Evolutionary conservation across 345 rosid species (phyloP).

Genomic region (Eucalyptus pumila): DNA sequence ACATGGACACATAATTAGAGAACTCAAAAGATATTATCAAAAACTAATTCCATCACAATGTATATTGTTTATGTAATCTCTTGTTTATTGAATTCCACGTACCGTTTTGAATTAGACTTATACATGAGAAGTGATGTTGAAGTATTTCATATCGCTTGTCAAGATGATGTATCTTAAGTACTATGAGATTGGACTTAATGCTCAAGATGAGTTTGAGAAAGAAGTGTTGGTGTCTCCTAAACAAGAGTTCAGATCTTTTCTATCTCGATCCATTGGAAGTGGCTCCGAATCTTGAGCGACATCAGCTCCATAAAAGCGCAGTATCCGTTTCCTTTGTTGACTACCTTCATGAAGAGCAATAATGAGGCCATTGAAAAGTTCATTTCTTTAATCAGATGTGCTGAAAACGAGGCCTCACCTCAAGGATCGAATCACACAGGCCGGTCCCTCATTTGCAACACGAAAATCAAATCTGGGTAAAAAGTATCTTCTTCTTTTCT

Average conservation of each 20-base stretch:
- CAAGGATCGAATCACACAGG: background rate
- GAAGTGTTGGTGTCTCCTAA: background rate
- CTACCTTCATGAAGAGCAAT: background rate
- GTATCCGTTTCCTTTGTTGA: background rate
- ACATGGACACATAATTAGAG: background rate
- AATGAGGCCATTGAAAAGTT: too few species aligned
- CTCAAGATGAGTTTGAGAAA: background rate
- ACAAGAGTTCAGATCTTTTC: background rate
- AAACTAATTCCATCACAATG: fast-evolving
- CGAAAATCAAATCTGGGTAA: background rate
- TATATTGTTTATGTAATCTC: fast-evolving
- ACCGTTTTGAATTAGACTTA: background rate
- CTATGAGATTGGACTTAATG: background rate
- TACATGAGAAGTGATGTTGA: background rate
- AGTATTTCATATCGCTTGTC: fast-evolving
- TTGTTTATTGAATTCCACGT: fast-evolving
- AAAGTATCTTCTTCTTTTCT: background rate
- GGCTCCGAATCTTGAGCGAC: background rate
- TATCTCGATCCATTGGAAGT: background rate
- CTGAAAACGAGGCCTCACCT: background rate
- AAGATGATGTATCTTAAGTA: too few species aligned
- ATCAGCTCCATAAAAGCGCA: background rate
- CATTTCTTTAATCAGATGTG: background rate
- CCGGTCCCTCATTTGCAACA: background rate
- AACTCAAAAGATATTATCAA: background rate